Base-by-base conservation (phyloP, 148 eudicot genomes). In the Gaultheria prostrata region DNA sequence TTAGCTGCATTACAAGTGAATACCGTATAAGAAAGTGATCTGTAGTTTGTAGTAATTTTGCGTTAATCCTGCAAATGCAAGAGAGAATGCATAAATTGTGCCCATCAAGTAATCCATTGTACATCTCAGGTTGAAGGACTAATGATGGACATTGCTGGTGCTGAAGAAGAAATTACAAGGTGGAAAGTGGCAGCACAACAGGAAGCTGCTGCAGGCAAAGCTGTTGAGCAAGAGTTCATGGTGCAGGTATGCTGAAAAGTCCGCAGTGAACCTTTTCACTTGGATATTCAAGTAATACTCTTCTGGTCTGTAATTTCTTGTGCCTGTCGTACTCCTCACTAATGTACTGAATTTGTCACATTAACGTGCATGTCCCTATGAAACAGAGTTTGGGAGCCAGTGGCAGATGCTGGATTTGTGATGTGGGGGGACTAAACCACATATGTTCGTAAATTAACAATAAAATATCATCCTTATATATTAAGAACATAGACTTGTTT, bases 131-230 rank as follows among this genome's bases (percentile, higher is more conserved):
- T 97, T 85, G 97, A 94, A 91, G 99, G 97, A 78, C 98, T 97
- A 82, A 93, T 92, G 99, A 86, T 93, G 89, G 99, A 97, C 83
- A 91, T 97, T 84, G 88, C 97, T 89, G 92, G 92, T 84, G 95
- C 98, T 84, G 98, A 96, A 90, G 98, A 96, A 89, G 98, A 96
- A 85, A 94, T 96, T 77, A 92, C 88, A n/a, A 88, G 99, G 87
- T 96, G 99, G 99, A 96, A 94, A 86, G 87, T 91, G 87, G 99
- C 97, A 50, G 99, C 99, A 46, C 94, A 94, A 80, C 97, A 96
- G 88, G 99, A 96, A 91, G 99, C 99, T 87, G 97, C 91, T 53
- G 99, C 97, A 46, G 99, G 99, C 73, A 91, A 90, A 84, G 95
- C 97, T 85, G 92, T 97, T 85, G 99, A 97, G 86, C 97, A 91